Evolutionary conservation across 163 green algal species (phyloP), one percentile per base, ranked within the genome.

Genomic region (Scenedesmus sp.): DNA sequence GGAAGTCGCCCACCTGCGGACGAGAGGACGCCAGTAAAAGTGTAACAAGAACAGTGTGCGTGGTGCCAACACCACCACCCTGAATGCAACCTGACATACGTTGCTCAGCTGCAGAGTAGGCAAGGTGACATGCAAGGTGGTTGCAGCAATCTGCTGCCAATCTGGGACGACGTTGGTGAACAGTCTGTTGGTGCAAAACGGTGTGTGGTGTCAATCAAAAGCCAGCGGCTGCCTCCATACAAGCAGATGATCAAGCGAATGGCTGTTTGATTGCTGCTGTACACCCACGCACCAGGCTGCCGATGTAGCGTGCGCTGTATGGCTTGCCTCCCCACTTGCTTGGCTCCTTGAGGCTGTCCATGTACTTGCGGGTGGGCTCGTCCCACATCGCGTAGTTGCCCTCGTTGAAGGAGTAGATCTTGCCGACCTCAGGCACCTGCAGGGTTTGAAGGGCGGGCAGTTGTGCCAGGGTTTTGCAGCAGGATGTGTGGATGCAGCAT

Each of bases 361-460:
- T 99, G 97, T 99, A 98, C 24, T 85, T 59, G 87, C 96, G 88
- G 79, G 97, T 91, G 56, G 85, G 90, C n/a, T 96, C 51, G 65
- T 94, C 93, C 97, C 97, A 99, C 86, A 97, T 72, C 49, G 78
- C 83, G 93, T 98, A 99, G 97, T 99, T 99, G 92, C 98, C 98
- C 96, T 99, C 98, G 93, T 99, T 99, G 96, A 99, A 99, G 42
- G 96, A 96, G 96, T 99, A 99, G 93, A 99, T 99, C 96, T 98
- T 99, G 94, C 98, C 98, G 40, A 82, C 43, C 89, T 95, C 90
- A 44, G 93, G 93, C 30, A 94, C 90, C 79, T 89, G 59, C 49
- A 79, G 72, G 72, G 72, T 49, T 49, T 30, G 12, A 0, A 49
- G 0, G 35, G 72, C 72, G n/a, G 12, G 30, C 65, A 76, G 59